Evolutionary conservation across 2,329 filamentous ascomycete species (phyloP), one percentile per base, ranked within the genome.

Genomic region (Trichoderma cornu-damae): DNA sequence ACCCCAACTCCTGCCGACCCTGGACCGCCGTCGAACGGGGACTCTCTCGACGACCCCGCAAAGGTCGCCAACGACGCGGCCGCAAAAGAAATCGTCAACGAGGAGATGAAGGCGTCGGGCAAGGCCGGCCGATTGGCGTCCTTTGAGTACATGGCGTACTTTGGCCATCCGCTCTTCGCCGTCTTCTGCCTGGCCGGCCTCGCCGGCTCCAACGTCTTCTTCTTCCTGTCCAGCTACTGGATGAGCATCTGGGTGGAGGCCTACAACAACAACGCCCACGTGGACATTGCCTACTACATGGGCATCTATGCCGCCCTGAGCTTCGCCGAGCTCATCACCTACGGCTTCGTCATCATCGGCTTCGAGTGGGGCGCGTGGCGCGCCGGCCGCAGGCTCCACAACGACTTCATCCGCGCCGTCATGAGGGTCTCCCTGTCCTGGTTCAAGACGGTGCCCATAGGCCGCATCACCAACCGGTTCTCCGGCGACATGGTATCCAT

Each of bases 401-500:
- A 73, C 12, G 74, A 75, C 50, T 77, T 84, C 51, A 77, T 83
- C 43, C 71, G 69, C 11, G 75, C 79, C 16, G 71, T 84, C 16
- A 72, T 84, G 69, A 71, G 72, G 22, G 81, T 81, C 3, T 77
- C 81, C 1, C 70, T 84, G 8, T 75, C 77, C 3, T 84, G 81
- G 81, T 83, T 80, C 62, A 80, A 81, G 64, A 68, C 77, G 46
- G 74, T 80, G 1, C 76, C 80, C 0, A 73, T 79, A 14, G 77
- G 80, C 11, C 75, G 80, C 38, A 75, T 81, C 56, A 74, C 79
- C 55, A 82, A 82, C 63, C 76, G 81, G 11, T 81, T 83, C 61
- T 78, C 79, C 1, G 78, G 80, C 34, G 81, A 84, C 59, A 81
- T 82, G 66, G 72, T 75, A n/a, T 80, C 80, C 0, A 73, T 84